A percentile compares a stretch with the other conserved stretches of the same genome.
Evolutionary conservation across 208 protist species (phyloP).

Genomic region (Naegleria gruberi): DNA sequence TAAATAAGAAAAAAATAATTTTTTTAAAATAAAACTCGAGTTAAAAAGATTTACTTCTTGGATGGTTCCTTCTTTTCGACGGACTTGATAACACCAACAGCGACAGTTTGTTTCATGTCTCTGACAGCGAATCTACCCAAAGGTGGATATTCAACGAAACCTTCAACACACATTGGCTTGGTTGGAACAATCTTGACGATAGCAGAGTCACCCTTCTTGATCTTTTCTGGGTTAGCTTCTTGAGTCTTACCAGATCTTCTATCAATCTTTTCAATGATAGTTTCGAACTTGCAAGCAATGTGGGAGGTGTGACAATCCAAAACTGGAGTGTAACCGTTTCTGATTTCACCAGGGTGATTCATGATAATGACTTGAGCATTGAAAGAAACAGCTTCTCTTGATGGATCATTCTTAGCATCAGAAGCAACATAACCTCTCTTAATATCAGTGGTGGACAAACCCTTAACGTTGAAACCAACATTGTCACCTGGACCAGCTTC

Average conservation of each 20-base stretch:
- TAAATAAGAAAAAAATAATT: no score
- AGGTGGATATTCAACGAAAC: slow-evolving; percentile 62
- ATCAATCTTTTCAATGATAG: slow-evolving; percentile 80
- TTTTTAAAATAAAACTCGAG: not conserved
- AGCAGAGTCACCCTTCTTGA: slow-evolving; percentile 83
- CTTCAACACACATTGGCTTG: slow-evolving; percentile 86
- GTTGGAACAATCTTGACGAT: slow-evolving; percentile 69
- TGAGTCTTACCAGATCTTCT: slow-evolving; percentile 74
- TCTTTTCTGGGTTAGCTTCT: slow-evolving; percentile 65
- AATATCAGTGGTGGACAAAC: slow-evolving; percentile 77
- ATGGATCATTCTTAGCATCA: slow-evolving; percentile 58
- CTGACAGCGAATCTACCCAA: slow-evolving; percentile 89
- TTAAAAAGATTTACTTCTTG: not conserved
- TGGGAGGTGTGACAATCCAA: slow-evolving; percentile 86
- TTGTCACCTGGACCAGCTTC: slow-evolving; percentile 47
- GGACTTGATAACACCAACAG: slow-evolving; percentile 87
- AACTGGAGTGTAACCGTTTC: slow-evolving; percentile 70
- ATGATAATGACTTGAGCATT: slow-evolving; percentile 81
- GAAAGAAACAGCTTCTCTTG: slow-evolving; percentile 59
- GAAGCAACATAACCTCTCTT: slow-evolving; percentile 63
- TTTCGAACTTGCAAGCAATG: slow-evolving; percentile 78
- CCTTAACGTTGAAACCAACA: slow-evolving; percentile 83
- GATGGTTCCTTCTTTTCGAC: slow-evolving; percentile 37
- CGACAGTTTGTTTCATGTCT: slow-evolving; percentile 86
- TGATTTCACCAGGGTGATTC: slow-evolving; percentile 81